Evolutionary conservation across 2,329 filamentous ascomycete genomes (phyloP).

Genomic region (Ramularia collo-cygni): DNA sequence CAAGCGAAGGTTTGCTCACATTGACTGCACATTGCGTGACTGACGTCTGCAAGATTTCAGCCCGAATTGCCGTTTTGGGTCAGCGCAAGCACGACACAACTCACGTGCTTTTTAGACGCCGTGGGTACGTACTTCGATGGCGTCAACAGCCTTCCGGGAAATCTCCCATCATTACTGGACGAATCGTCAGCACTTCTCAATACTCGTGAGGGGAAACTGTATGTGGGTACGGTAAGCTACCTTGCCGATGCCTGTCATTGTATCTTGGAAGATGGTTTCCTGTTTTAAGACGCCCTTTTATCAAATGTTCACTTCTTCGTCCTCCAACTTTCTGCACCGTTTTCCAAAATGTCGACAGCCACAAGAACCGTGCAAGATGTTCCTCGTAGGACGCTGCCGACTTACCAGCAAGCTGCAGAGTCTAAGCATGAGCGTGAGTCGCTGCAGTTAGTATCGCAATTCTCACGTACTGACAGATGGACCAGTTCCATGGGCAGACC

Average conservation of each 20-base stretch:
- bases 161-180: conserved; percentile 5
- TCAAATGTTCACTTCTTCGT: background rate
- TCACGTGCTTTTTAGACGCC: too few species aligned
- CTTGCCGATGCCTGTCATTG: background rate
- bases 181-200: conserved; percentile 3
- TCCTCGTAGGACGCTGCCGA: conserved; percentile 8
- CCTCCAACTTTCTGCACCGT: background rate
- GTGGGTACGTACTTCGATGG: conserved; percentile 5
- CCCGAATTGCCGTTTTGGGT: conserved; percentile 1
- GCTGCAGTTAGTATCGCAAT: background rate
- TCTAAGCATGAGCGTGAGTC: conserved; percentile 16
- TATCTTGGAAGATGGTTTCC: too few species aligned
- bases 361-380: conserved; percentile 15
- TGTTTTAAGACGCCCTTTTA: too few species aligned
- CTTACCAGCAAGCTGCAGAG: conserved; percentile 18
- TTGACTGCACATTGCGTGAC: conserved; percentile 10
- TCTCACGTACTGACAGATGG: background rate
- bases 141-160: conserved; percentile 3
- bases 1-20: conserved; percentile 2
- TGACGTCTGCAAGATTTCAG: too few species aligned
- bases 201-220: conserved; percentile 5
- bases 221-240: background rate
- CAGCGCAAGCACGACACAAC: background rate
- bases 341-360: conserved; percentile 13
- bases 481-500: conserved; percentile 44